A percentile compares a stretch with the other conserved stretches of the same genome.
These are phyloP conservation scores for Scheffersomyces cryptocercus DNA, from an alignment of 1,139 yeast species.

Conservation along the genomic window DNA sequence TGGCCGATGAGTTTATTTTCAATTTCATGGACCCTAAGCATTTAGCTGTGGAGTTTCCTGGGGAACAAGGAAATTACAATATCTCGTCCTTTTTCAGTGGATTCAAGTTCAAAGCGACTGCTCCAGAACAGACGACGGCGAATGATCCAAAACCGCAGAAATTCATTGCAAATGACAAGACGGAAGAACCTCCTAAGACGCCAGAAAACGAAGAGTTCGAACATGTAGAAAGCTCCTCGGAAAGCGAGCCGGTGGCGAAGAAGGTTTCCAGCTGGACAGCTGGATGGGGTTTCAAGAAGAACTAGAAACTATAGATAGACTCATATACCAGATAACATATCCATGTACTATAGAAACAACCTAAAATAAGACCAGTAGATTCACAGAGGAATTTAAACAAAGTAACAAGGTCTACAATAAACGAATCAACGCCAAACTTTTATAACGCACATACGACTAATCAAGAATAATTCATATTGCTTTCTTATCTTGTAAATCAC, in stretches of 20 bases:
- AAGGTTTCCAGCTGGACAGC: constrained; percentile 13
- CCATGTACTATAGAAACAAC: no score
- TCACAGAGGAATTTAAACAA: no score
- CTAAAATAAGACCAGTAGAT: no score
- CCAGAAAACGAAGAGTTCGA: constrained; percentile 6
- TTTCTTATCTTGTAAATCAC: no score
- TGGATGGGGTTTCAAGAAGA: constrained; percentile 13
- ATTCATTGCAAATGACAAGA: constrained; percentile 10
- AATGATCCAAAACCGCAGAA: constrained; percentile 10
- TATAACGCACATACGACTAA: no score
- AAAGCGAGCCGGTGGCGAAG: constrained; percentile 3
- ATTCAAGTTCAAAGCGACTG: constrained; percentile 7
- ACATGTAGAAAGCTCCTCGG: constrained; percentile 3
- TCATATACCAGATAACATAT: no score
- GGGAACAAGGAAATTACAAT: constrained; percentile 19
- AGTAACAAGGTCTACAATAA: no score
- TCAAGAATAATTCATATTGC: no score
- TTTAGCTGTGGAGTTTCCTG: constrained; percentile 34
- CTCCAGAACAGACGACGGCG: neutral
- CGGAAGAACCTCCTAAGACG: no score
- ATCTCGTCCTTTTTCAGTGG: constrained; percentile 26
- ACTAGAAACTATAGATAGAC: no score
- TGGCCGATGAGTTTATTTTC: constrained; percentile 86
- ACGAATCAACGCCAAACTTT: no score
- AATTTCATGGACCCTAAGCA: constrained; percentile 86